Evolutionary conservation across 306 rosid species (phyloP).

Genomic region (Arachis hypogaea): DNA sequence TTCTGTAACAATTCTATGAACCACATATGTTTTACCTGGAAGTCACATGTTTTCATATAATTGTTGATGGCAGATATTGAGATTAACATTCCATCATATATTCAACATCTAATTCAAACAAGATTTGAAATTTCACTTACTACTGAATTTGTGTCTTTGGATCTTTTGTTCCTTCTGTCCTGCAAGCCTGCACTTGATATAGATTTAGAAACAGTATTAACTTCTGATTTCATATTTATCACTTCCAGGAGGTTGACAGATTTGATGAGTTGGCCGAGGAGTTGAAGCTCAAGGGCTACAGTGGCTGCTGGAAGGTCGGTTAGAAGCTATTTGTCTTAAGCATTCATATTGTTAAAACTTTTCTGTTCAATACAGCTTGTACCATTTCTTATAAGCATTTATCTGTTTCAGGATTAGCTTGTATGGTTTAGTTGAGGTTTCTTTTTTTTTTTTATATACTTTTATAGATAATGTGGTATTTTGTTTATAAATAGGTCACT

Average conservation of each 20-base stretch:
- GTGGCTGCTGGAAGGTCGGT: conserved; percentile 89
- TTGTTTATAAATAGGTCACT: background rate
- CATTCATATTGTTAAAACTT: conserved; percentile 2
- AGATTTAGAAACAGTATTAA: conserved; percentile 13
- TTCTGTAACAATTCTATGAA: conserved; percentile 11
- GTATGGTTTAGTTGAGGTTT: conserved; percentile 1
- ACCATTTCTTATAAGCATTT: conserved; percentile 17
- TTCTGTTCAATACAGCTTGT: conserved; percentile 24
- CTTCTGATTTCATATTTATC: conserved; percentile 35
- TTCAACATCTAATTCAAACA: conserved; percentile 25
- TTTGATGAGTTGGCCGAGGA: conserved; percentile 74
- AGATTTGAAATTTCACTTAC: conserved; percentile 18
- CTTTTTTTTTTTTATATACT: background rate
- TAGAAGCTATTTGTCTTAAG: conserved; percentile 27
- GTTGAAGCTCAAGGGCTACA: conserved; percentile 69
- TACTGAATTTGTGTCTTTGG: conserved; percentile 21
- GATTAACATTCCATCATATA: background rate
- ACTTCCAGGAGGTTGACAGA: conserved; percentile 89
- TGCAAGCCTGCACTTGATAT: conserved; percentile 3
- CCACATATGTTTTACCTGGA: conserved; percentile 22
- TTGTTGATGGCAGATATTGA: conserved; percentile 4
- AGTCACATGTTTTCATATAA: conserved; percentile 20
- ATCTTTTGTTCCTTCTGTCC: background rate
- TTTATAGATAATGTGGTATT: conserved; percentile 5
- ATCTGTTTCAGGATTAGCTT: conserved; percentile 18